Evolutionary conservation across 441 rosid species (phyloP).

Genomic region (Macaranga tanarius): DNA sequence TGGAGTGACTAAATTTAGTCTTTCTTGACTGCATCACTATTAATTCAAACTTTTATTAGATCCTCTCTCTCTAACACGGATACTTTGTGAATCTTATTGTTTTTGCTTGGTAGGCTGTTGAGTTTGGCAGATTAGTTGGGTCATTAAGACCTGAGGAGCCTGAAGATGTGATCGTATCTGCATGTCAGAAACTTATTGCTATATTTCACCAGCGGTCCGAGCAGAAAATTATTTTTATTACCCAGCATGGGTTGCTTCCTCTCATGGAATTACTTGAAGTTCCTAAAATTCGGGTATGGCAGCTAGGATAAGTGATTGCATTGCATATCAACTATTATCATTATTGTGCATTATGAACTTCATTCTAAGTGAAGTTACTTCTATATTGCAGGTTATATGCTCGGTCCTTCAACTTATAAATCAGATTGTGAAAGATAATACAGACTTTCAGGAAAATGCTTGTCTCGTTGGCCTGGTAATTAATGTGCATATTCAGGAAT

Average conservation of each 20-base stretch:
- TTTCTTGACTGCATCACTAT: not conserved
- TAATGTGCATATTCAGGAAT: conserved; percentile 21
- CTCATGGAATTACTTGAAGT: conserved; percentile 84
- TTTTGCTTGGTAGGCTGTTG: conserved; percentile 67
- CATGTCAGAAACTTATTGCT: conserved; percentile 78
- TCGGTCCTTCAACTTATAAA: conserved; percentile 90
- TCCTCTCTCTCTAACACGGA: not conserved
- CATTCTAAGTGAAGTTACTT: conserved; percentile 11
- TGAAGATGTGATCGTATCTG: conserved; percentile 84
- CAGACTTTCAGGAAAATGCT: conserved; percentile 94
- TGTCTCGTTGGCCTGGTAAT: conserved; percentile 96
- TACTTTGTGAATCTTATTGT: conserved; percentile 20
- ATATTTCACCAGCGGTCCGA: conserved; percentile 88
- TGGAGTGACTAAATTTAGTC: not conserved
- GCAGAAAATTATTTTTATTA: conserved; percentile 83
- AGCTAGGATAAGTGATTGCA: conserved; percentile 21
- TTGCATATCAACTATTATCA: conserved; percentile 11
- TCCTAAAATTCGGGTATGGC: conserved; percentile 76
- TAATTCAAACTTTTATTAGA: not conserved
- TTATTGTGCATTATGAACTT: conserved; percentile 15
- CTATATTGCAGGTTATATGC: conserved; percentile 66
- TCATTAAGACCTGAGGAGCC: conserved; percentile 72
- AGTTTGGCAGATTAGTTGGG: conserved; percentile 84
- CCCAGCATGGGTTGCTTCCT: conserved; percentile 93
- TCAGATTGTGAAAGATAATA: conserved; percentile 78